Conservation (phyloP, 306 rosid genomes). For the Pterocarpus santalinus region DNA sequence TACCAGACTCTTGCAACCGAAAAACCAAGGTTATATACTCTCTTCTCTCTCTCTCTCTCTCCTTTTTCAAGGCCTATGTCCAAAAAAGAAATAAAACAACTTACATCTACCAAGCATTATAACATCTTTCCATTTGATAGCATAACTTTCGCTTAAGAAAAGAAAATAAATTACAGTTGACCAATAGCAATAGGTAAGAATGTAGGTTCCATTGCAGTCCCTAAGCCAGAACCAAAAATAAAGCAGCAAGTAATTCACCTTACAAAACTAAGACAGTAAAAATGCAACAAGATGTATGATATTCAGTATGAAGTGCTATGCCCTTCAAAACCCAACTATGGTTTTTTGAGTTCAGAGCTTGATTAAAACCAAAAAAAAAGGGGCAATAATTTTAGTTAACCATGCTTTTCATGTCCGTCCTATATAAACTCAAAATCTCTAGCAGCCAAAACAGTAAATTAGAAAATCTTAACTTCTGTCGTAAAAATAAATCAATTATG, state of each 20-base stretch:
- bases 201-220: too few relatives aligned
- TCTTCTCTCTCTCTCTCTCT: too few relatives aligned
- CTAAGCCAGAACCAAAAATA: neutral
- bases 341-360: neutral
- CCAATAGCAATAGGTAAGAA: slow-evolving; percentile 8
- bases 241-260: too few relatives aligned
- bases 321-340: neutral
- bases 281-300: slow-evolving; percentile 6
- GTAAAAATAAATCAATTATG: slow-evolving; percentile 30
- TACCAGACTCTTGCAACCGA: too few relatives aligned
- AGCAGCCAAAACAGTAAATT: neutral
- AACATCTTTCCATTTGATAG: too few relatives aligned
- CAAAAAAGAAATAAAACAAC: too few relatives aligned
- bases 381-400: neutral
- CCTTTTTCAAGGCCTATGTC: too few relatives aligned
- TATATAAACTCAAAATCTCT: slow-evolving; percentile 5
- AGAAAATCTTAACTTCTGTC: slow-evolving; percentile 3
- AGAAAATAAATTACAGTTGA: neutral
- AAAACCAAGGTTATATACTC: too few relatives aligned
- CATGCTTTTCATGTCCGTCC: slow-evolving; percentile 7
- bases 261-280: neutral
- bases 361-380: neutral
- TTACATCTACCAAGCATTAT: too few relatives aligned
- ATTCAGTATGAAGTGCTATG: neutral
- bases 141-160: too few relatives aligned